Evolutionary conservation across 331 rosid species (phyloP).

Genomic region (Phaseolus coccineus): DNA sequence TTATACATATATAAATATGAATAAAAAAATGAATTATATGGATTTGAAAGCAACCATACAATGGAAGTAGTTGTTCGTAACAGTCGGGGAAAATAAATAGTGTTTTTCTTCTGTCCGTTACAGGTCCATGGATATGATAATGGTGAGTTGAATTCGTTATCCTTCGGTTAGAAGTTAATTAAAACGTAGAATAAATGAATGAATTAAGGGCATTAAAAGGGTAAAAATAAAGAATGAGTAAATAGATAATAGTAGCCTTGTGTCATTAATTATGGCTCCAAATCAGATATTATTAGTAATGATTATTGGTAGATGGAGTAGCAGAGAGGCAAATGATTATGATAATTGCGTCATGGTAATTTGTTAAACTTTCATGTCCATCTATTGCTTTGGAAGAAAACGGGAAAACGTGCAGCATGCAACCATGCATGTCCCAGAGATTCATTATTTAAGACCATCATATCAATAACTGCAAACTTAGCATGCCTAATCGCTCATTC

Average conservation of each 20-base stretch:
- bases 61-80: slow-evolving; percentile 26
- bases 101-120: slow-evolving; percentile 33
- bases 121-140: slow-evolving; percentile 13
- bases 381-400: slow-evolving; percentile 28
- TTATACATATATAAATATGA: too few species aligned
- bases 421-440: slow-evolving; percentile 29
- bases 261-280: neutral
- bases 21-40: neutral
- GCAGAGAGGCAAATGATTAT: slow-evolving; percentile 44
- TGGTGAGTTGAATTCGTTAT: slow-evolving; percentile 3
- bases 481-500: slow-evolving; percentile 20
- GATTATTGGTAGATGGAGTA: slow-evolving; percentile 24
- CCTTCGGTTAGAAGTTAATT: slow-evolving; percentile 18
- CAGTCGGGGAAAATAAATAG: neutral
- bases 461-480: neutral
- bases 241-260: neutral
- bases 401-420: slow-evolving; percentile 21
- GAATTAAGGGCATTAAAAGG: neutral
- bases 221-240: neutral
- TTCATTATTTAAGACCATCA: neutral
- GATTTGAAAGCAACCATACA: neutral
- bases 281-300: neutral
- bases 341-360: slow-evolving; percentile 14
- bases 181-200: neutral
- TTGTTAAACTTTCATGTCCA: neutral